Conservation (phyloP, 1,139 yeast species). For the Scheffersomyces quercinus region DNA sequence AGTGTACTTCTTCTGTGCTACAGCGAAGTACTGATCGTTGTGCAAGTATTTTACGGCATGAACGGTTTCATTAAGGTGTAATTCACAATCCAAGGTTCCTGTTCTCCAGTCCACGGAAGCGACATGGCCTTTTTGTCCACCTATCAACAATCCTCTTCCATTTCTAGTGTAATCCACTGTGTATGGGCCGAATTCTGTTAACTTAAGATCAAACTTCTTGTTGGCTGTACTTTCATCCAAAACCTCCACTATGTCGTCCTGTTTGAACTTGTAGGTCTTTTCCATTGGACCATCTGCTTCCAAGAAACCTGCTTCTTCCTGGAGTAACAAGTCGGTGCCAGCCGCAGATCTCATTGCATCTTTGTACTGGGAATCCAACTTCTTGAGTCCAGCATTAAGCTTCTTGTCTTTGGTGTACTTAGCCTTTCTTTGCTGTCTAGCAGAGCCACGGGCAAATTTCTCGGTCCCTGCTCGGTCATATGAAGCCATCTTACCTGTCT, state of each 20-base stretch:
- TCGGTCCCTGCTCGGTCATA: slow-evolving; percentile 8
- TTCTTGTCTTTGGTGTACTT: slow-evolving; percentile 55
- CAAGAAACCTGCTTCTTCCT: slow-evolving; percentile 80
- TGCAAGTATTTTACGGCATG: slow-evolving; percentile 88
- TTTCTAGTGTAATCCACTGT: slow-evolving; percentile 77
- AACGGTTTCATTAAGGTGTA: slow-evolving; percentile 85
- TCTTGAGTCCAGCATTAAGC: slow-evolving; percentile 62
- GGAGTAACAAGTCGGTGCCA: slow-evolving; percentile 79
- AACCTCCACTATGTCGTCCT: slow-evolving; percentile 72
- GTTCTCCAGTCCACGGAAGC: slow-evolving; percentile 96
- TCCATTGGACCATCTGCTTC: slow-evolving; percentile 92
- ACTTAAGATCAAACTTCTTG: slow-evolving; percentile 72
- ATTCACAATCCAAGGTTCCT: slow-evolving; percentile 78
- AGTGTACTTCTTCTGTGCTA: slow-evolving; percentile 93
- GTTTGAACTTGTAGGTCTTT: slow-evolving; percentile 81
- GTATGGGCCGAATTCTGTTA: slow-evolving; percentile 88
- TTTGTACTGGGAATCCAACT: slow-evolving; percentile 70
- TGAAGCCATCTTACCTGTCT: background rate
- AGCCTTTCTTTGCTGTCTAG: slow-evolving; percentile 23
- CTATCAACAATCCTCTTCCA: slow-evolving; percentile 81
- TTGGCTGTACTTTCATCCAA: slow-evolving; percentile 78
- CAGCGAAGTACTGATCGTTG: slow-evolving; percentile 92
- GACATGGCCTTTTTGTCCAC: slow-evolving; percentile 91
- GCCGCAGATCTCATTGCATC: slow-evolving; percentile 82
- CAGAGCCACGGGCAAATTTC: slow-evolving; percentile 19